Base-by-base conservation (phyloP, 805 yeast species). In the Torulaspora indica region DNA sequence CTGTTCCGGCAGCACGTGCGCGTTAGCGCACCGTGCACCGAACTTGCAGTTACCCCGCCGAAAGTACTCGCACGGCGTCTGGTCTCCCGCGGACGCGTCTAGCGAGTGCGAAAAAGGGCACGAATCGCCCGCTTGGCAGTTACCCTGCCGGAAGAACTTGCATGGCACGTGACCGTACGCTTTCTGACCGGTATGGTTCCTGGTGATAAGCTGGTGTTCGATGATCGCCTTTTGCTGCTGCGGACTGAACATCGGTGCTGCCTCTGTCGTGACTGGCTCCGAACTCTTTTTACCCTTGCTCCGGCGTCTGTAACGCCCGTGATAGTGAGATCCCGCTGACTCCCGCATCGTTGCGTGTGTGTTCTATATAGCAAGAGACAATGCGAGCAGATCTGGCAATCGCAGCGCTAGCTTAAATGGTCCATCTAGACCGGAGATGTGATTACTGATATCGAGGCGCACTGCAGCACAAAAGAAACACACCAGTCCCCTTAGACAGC, bases 11-110 rank as follows among this genome's bases (percentile, higher is more conserved):
- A 85, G 67, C 46, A 85, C 75, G 67, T 91, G 98, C 5, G 95
- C 95, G 57, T 91, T 76, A 1, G 96, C 98, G 70, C 98, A 91
- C 58, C 89, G 90, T 40, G 78, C 71, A 3, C 98, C 98, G 65
- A 91, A 91, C 67, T 89, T 89, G 67, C 98, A 91, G 60, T 89
- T 88, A n/a, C 98, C 98, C 68, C 86, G 86, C 58, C 85, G 93
- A 64, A 87, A 91, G 66, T 90, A 91, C 71, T 89, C 90, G 73
- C 98, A 91, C 28, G 70, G 58, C 2, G 71, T 69, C 42, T 67
- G 67, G 39, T 73, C 73, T 6, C 64, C 65, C 8, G 63, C 67
- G n/a, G 73, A 61, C 4, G 76, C 71, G 43, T 82, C 85, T 40
- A 78, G 60, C 37, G 83, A 74, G 63, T 91, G 98, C 27, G 93